A percentile compares a stretch with the other conserved stretches of the same genome.
Conservation (phyloP, 208 protist species). For the Wallacemonas sp. region DNA sequence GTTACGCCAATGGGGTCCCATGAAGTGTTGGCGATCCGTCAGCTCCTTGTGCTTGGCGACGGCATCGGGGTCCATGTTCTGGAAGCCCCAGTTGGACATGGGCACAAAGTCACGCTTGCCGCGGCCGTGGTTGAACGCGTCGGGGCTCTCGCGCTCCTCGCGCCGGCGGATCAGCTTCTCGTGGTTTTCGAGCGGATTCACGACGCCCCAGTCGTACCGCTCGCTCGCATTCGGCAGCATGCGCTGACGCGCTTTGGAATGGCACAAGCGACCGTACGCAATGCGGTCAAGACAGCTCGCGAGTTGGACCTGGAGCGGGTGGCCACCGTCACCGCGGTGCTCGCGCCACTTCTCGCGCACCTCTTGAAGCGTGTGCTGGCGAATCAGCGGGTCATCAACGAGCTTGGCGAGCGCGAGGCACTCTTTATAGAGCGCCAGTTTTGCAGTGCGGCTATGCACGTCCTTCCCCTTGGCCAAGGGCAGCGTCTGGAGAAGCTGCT, state of each 20-base stretch:
- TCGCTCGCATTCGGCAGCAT: constrained; percentile 81
- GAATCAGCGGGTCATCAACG: constrained; percentile 66
- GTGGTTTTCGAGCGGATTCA: constrained; percentile 83
- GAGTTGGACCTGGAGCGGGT: constrained; percentile 80
- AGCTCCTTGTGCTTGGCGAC: constrained; percentile 87
- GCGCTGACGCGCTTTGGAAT: constrained; percentile 78
- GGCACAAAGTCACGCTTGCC: constrained; percentile 90
- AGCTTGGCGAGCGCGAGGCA: constrained; percentile 76
- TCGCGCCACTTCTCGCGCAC: constrained; percentile 81
- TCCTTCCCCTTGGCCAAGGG: constrained; percentile 86
- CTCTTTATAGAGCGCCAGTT: constrained; percentile 86
- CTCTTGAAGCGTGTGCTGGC: constrained; percentile 72
- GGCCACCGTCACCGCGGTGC: constrained; percentile 77
- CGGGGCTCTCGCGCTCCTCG: constrained; percentile 68
- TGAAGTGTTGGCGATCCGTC: constrained; percentile 84
- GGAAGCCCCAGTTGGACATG: constrained; percentile 89
- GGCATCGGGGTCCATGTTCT: constrained; percentile 90
- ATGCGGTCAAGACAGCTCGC: constrained; percentile 85
- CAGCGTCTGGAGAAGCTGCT: constrained; percentile 69
- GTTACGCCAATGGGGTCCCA: constrained; percentile 86
- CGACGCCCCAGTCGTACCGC: constrained; percentile 85
- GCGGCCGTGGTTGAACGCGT: constrained; percentile 76
- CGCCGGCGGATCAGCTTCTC: constrained; percentile 51
- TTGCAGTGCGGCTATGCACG: constrained; percentile 74
- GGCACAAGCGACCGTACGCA: constrained; percentile 83